Evolutionary conservation across 2,329 filamentous ascomycete species (phyloP), one percentile per base, ranked within the genome.

Genomic region (Aspergillus latus): DNA sequence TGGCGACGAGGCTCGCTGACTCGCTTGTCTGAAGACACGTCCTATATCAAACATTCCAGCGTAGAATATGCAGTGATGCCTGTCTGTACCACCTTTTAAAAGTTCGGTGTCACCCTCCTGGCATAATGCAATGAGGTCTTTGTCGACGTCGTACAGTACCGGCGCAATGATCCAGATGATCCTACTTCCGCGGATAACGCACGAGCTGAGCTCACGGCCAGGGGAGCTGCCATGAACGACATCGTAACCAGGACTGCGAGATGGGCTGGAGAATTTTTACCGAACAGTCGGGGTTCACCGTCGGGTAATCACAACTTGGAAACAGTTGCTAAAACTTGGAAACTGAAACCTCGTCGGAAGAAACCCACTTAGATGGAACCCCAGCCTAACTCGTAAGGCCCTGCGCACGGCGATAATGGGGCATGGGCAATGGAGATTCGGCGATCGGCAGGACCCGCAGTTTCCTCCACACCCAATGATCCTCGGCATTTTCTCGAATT

Each of bases 371-470:
- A 44, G 10, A 28, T 44, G 21, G 13, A 28, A 21, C n/a, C 16
- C 15, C 10, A 13, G 11, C 34, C 34, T 37, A 37, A 13, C 9
- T 13, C 5, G 7, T 13, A 11, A 37, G 34, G 8, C 8, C 34
- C 8, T 5, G 34, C 9, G 9, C 34, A 10, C 34, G 34, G 34
- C 8, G 9, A 37, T 37, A 13, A 37, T 37, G 34, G 34, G 11
- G 34, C 34, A 46, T 5, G 30, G 34, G 34, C 34, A 9, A 29
- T 52, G 28, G 29, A 36, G 29, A 44, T 45, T 45, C n/a, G 37
- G 28, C 45, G 49, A 52, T 52, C 49, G 49, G 49, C 49, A 44
- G 42, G 49, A 28, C 49, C 49, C 40, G 42, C 49, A 26, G 10
- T 34, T 28, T 16, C 16, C 16, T 37, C 40, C 40, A 15, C 29